Base-by-base conservation (phyloP, 345 rosid genomes). In the Cardamine chenopodiifolia region DNA sequence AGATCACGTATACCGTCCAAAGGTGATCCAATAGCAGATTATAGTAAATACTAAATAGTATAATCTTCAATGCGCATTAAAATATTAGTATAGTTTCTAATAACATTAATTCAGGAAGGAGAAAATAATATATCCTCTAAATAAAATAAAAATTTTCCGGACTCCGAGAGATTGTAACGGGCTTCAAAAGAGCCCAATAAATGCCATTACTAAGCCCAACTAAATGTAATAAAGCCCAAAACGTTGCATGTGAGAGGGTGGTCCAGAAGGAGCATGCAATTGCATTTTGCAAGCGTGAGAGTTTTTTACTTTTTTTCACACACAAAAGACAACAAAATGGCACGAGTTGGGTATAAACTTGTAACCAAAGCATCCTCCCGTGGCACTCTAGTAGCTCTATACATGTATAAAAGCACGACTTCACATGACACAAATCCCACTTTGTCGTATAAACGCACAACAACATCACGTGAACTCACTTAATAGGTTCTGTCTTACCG, bases 401-500 rank as follows among this genome's bases (percentile, higher is more conserved):
- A 26, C 6, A 23, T 23, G 31, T 8, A 66, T 42, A 32, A 66
- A 49, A 50, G 58, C 58, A 32, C 19, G 3, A 35, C 18, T 50
- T 66, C 71, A 66, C 60, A 66, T 50, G 60, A 34, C 63, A 44
- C 57, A 45, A 17, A 63, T 14, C 56, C 47, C 8, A 68, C 45
- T 47, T 55, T 52, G n/a, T 7, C 61, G 1, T 60, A 67, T 60
- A 58, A n/a, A n/a, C n/a, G n/a, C n/a, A 50, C 68, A 67, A 75
- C 68, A 68, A 7, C 68, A 29, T 75, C 79, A 75, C 79, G 74
- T 75, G 79, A 75, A 75, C 39, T 60, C 79, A 50, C 63, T 75
- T 42, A 75, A 61, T 50, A 48, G 56, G 35, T 28, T 50, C 62
- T 39, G 35, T 67, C 48, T 29, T 19, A 49, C 78, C 67, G 78